Base-by-base conservation (phyloP, 495 filamentous ascomycete genomes). In the Aspergillus steynii region DNA sequence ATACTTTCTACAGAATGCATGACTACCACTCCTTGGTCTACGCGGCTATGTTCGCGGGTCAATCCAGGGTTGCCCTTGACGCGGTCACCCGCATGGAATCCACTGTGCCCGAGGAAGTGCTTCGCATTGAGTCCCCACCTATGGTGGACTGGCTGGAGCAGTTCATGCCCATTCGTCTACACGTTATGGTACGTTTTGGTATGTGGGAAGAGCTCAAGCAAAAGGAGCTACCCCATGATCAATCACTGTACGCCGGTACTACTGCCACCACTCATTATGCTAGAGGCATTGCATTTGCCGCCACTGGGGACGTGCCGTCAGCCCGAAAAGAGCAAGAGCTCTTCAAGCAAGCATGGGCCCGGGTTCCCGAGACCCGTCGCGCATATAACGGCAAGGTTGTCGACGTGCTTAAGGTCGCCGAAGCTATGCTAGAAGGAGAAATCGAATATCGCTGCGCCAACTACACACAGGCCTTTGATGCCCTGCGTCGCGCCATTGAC, bases 81-180 rank as follows among this genome's bases (percentile, higher is more conserved):
- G 82, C 83, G 0, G 77, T 80, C 1, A 48, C 65, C 3, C 68
- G 70, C 9, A 77, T 88, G 55, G 86, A 88, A 64, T 63, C 63
- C 0, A 76, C 81, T 5, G 68, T 90, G 2, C 77, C 86, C 0
- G 81, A 85, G 46, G 73, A 78, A 0, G 58, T 89, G 5, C 74
- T 89, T 0, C 77, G 82, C 5, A 71, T 85, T 46, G 60, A 79
- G 56, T 83, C 80, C 0, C 82, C 81, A 0, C 81, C 82, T 6
- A 87, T 89, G 84, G 82, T 85, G 0, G 86, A 90, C 65, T 90
- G 83, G 80, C 67, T 87, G 4, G 87, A 90, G 62, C 73, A 78
- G 0, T 89, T 87, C 65, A 66, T 85, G 46, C 76, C 80, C 2
- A 82, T 88, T 65, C 79, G 85, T 3, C 69, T 85, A 8, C 87